Evolutionary conservation across 805 yeast species (phyloP), one percentile per base, ranked within the genome.

Genomic region (Saturnispora sanitii): DNA sequence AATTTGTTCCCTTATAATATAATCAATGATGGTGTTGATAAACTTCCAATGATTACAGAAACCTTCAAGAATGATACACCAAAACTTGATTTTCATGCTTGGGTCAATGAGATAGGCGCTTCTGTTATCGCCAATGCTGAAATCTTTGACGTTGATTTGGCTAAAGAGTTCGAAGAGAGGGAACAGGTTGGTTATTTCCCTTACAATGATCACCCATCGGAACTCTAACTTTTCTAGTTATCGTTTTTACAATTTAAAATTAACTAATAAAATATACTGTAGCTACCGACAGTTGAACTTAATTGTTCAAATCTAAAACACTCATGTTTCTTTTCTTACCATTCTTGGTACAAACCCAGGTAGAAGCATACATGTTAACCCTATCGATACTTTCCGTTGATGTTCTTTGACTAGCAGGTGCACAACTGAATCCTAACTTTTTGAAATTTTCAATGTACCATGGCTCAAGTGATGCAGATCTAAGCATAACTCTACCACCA

Each of bases 321-420:
- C 79, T 73, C 68, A 73, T 71, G 41, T 71, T 64, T 45, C 76
- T 65, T 42, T 73, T 65, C 25, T 49, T 54, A 4, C 44, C 41
- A 16, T 45, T 35, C 55, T 82, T 82, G 22, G 79, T 77, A 57
- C 88, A 80, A 16, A 84, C 75, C 94, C 94, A 83, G 2, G 94
- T 82, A 2, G 90, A 80, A 3, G 94, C 92, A 56, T 83, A 83
- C 94, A 83, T 83, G 60, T 84, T 83, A 48, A 77, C 81, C 48
- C 94, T 69, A 57, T 83, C 94, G 56, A 83, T 83, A 43, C 82
- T 67, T 41, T 66, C 62, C 7, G 84, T 84, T 17, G 78, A 59
- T 40, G 62, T 57, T 60, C 94, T 71, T 18, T 78, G 67, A 13
- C 79, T 88, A 16, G 80, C 90, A 12, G 90, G 72, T 42, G 70